Conservation (phyloP, 495 filamentous ascomycete species). For the Penicillium mononematosum region DNA sequence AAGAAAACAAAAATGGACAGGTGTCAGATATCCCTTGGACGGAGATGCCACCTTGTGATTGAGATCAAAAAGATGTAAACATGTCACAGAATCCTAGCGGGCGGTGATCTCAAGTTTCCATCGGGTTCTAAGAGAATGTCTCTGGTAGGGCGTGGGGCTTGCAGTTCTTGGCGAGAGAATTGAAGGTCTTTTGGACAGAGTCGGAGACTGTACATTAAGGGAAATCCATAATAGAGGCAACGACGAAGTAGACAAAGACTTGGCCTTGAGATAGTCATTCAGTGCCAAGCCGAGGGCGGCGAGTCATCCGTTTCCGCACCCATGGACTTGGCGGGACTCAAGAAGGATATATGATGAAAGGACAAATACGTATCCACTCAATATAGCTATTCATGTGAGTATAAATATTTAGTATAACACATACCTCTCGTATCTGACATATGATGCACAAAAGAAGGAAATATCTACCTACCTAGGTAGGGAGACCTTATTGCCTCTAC, state of each 20-base stretch:
- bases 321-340: neutral
- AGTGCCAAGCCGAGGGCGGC: constrained; percentile 17
- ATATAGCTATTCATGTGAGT: neutral
- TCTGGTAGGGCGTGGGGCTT: constrained; percentile 25
- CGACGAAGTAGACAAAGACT: neutral
- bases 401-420: too few relatives aligned
- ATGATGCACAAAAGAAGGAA: neutral
- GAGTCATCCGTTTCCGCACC: constrained; percentile 19
- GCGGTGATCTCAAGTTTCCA: constrained; percentile 29
- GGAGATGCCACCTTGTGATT: constrained; percentile 17
- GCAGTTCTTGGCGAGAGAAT: constrained; percentile 1
- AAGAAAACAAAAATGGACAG: neutral
- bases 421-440: neutral
- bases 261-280: neutral
- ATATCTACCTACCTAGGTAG: neutral
- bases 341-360: neutral
- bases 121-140: constrained; percentile 30
- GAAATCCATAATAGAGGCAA: neutral
- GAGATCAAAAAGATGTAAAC: constrained; percentile 18
- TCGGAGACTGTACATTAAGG: neutral
- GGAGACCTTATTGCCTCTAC: neutral
- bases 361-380: neutral
- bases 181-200: neutral
- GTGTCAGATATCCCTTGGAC: neutral
- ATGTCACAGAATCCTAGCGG: constrained; percentile 12